Conservation (phyloP, 495 filamentous ascomycete species). For the Penicillium chermesinum region DNA sequence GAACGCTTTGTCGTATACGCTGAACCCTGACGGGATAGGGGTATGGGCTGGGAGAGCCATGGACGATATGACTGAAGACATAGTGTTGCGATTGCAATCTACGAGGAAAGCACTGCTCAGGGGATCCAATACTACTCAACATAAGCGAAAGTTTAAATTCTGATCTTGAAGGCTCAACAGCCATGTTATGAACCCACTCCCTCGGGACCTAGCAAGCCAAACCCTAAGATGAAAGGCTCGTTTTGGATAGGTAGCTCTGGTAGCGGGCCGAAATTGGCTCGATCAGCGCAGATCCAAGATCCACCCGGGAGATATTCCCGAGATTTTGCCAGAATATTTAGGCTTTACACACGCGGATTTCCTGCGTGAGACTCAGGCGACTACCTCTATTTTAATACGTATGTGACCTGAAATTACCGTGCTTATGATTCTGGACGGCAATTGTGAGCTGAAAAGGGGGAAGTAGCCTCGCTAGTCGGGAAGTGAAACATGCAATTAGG, state of each 20-base stretch:
- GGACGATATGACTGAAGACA: slow-evolving; percentile 1
- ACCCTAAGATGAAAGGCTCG: slow-evolving; percentile 1
- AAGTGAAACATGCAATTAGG: no score
- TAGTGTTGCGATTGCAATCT: neutral
- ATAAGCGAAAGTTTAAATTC: neutral
- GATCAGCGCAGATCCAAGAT: slow-evolving; percentile 13
- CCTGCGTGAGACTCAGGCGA: no score
- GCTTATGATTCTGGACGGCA: no score
- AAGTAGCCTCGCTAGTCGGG: no score
- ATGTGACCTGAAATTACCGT: no score
- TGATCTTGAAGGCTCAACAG: neutral
- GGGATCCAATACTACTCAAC: neutral
- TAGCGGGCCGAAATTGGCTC: slow-evolving; percentile 1
- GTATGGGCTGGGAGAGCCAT: slow-evolving; percentile 7
- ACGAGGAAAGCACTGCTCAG: neutral
- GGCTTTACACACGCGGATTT: no score
- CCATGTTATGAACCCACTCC: slow-evolving; percentile 7
- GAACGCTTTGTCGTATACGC: slow-evolving; percentile 32
- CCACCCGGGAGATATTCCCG: slow-evolving; percentile 6
- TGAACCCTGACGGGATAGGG: slow-evolving; percentile 18
- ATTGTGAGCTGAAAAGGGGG: no score
- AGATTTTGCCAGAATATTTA: slow-evolving; percentile 14
- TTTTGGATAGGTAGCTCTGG: slow-evolving; percentile 3
- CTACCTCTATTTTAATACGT: no score
- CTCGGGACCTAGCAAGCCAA: neutral